Evolutionary conservation across 1,284 basidiomycete species (phyloP).

Genomic region (Cutaneotrichosporon dermatis): DNA sequence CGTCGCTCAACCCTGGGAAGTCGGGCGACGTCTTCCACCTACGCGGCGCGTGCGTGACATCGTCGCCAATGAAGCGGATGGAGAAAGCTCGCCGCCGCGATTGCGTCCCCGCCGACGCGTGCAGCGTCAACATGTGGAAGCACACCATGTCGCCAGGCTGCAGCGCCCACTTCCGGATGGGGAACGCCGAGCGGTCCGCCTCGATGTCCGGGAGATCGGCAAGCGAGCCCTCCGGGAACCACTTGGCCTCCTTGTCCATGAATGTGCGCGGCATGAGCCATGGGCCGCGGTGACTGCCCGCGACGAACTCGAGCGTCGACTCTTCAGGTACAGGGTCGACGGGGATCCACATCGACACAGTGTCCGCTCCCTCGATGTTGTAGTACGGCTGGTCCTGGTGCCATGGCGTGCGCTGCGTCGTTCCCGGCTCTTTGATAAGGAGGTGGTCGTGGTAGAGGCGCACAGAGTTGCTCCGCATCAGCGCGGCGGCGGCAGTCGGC

Average conservation of each 20-base stretch:
- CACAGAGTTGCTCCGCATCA: slow-evolving; percentile 5
- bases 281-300: slow-evolving; percentile 13
- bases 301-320: slow-evolving; percentile 16
- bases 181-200: slow-evolving; percentile 4
- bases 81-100: slow-evolving; percentile 9
- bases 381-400: slow-evolving; percentile 24
- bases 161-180: slow-evolving; percentile 12
- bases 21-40: slow-evolving; percentile 14
- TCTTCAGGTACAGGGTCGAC: slow-evolving; percentile 13
- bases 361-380: slow-evolving; percentile 13
- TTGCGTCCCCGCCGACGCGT: slow-evolving; percentile 11
- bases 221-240: slow-evolving; percentile 19
- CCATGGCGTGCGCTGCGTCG: slow-evolving; percentile 17
- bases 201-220: slow-evolving; percentile 20
- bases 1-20: slow-evolving; percentile 14
- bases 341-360: slow-evolving; percentile 18
- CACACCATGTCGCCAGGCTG: slow-evolving; percentile 16
- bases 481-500: slow-evolving; percentile 8
- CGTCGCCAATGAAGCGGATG: slow-evolving; percentile 15
- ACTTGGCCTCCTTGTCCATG: slow-evolving; percentile 20
- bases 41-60: slow-evolving; percentile 12
- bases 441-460: slow-evolving; percentile 21
- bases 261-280: slow-evolving; percentile 22
- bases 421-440: slow-evolving; percentile 17
- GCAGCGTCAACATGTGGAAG: slow-evolving; percentile 23